phyloP scores from a whole-genome alignment of 2,329 filamentous ascomycete genomes.

The Westerdykella aurantiaca region DNA sequence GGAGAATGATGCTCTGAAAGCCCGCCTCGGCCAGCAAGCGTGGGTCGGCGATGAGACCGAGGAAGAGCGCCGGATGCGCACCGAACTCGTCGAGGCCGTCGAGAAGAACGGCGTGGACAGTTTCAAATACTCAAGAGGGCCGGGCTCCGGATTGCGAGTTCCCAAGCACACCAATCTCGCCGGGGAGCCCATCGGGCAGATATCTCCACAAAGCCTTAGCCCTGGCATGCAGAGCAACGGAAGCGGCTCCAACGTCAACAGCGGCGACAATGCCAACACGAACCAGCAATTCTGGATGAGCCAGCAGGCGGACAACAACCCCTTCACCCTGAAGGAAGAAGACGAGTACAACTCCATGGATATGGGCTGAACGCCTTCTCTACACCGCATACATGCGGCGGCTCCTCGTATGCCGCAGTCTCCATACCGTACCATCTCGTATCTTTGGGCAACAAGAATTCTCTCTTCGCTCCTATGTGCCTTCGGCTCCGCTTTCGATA shows the following conservation, averaged over 20 bases:
- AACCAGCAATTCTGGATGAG: conserved; percentile 51
- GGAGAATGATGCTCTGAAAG: conserved; percentile 79
- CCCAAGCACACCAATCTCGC: conserved; percentile 89
- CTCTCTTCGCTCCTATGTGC: conserved; percentile 10
- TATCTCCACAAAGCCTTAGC: conserved; percentile 54
- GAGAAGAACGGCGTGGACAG: conserved; percentile 68
- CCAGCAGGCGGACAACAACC: conserved; percentile 30
- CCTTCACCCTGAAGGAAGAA: conserved; percentile 82
- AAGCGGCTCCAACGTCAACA: conserved; percentile 49
- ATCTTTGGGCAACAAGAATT: conserved; percentile 12
- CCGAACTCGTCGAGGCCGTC: conserved; percentile 81
- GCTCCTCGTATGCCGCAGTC: not conserved
- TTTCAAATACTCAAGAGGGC: conserved; percentile 79
- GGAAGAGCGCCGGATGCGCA: conserved; percentile 92
- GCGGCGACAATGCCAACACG: conserved; percentile 4
- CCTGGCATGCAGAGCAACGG: conserved; percentile 58
- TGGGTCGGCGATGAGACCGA: conserved; percentile 55
- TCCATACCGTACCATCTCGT: not conserved
- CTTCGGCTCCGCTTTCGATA: conserved; percentile 34
- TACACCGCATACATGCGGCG: not conserved
- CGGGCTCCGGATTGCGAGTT: conserved; percentile 80
- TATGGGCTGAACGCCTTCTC: conserved; percentile 23
- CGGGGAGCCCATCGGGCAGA: conserved; percentile 62
- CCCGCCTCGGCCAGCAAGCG: conserved; percentile 50
- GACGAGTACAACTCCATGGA: conserved; percentile 84